Conservation (phyloP, 106 monocot genomes). For the Narthecium ossifragum region DNA sequence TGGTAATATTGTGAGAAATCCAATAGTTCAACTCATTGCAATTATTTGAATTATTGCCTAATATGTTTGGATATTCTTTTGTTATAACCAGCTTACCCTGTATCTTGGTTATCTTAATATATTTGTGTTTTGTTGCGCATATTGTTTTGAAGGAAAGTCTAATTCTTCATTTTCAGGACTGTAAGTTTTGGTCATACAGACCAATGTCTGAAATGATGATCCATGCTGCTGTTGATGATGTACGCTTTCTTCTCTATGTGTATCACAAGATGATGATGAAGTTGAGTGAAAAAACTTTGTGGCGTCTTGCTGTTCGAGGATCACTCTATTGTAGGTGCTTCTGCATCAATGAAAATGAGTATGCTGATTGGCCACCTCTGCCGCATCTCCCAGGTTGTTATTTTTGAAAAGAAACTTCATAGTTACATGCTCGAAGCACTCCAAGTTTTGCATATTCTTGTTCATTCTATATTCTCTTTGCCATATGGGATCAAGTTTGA, state of each 20-base stretch:
- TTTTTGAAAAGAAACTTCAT: constrained; percentile 4
- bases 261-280: constrained; percentile 84
- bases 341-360: constrained; percentile 57
- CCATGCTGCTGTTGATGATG: constrained; percentile 83
- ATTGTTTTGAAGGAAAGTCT: no score
- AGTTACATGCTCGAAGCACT: neutral
- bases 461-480: neutral
- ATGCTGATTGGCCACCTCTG: constrained; percentile 70
- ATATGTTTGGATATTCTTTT: no score
- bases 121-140: no score
- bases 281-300: constrained; percentile 57
- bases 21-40: no score
- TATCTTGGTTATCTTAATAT: no score
- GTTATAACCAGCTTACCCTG: no score
- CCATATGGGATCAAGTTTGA: no score
- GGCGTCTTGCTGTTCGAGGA: constrained; percentile 72
- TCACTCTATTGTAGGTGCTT: constrained; percentile 86
- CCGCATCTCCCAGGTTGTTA: constrained; percentile 58
- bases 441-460: neutral
- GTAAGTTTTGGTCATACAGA: constrained; percentile 73
- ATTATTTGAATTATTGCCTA: no score
- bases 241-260: constrained; percentile 78
- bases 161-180: constrained; percentile 47
- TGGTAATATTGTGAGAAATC: no score
- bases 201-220: constrained; percentile 91